Conservation (phyloP, 2,329 filamentous ascomycete species). For the Botryotinia convoluta region DNA sequence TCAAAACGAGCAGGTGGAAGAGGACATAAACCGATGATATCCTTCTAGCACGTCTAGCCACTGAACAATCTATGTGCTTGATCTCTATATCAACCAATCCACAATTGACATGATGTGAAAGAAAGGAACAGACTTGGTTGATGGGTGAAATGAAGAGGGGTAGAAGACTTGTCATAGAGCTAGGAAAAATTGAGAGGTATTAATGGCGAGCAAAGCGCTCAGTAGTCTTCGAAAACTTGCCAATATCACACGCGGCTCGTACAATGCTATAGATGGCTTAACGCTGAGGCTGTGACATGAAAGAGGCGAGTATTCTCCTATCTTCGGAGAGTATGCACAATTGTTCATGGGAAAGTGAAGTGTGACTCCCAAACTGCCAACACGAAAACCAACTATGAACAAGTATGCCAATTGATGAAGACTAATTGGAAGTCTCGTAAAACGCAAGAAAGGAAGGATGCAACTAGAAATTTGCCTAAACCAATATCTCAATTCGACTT, state of each 20-base stretch:
- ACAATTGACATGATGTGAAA: not conserved
- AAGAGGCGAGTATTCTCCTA: not conserved
- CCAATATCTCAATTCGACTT: not conserved
- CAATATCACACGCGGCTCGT: not conserved
- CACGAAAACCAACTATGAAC: not conserved
- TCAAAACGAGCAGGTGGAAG: not conserved
- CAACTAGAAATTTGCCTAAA: not conserved
- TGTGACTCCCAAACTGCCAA: not conserved
- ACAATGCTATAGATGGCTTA: not conserved
- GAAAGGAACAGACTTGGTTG: not conserved
- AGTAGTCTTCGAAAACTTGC: not conserved
- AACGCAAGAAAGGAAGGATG: not conserved
- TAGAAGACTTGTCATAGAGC: not conserved
- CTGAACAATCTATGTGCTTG: not conserved
- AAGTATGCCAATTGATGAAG: not conserved
- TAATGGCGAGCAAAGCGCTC: not conserved
- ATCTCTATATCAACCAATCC: not conserved
- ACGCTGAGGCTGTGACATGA: not conserved
- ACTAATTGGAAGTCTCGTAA: not conserved
- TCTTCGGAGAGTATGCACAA: not conserved
- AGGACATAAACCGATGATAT: not conserved
- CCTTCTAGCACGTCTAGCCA: not conserved
- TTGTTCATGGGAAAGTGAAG: not conserved
- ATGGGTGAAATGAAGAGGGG: not conserved
- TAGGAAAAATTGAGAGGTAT: not conserved